phyloP scores from a whole-genome alignment of 306 rosid genomes.

The Arachis stenosperma region DNA sequence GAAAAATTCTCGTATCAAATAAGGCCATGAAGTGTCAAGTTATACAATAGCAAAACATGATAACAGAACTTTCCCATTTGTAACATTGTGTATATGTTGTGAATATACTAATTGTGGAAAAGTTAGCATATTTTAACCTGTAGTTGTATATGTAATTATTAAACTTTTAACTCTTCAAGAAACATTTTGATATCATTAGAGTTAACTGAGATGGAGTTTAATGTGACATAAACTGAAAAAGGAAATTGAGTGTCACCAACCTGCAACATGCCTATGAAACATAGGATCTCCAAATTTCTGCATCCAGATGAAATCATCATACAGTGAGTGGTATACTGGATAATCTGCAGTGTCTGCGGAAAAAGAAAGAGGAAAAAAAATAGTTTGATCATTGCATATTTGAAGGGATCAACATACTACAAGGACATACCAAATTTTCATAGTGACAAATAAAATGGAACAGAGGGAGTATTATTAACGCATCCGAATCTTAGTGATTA shows the following conservation, averaged over 20 bases:
- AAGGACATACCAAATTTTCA: too few relatives aligned
- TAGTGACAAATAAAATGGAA: too few relatives aligned
- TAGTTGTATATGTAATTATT: not conserved
- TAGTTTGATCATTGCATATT: not conserved
- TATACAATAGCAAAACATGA: not conserved
- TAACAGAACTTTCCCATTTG: not conserved
- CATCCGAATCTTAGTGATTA: constrained; percentile 19
- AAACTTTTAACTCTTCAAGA: not conserved
- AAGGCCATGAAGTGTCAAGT: not conserved
- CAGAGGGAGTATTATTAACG: not conserved
- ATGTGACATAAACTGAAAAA: constrained; percentile 2
- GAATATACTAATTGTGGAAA: constrained; percentile 13
- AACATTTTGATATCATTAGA: not conserved
- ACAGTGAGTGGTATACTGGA: constrained; percentile 74
- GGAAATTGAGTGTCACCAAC: constrained; percentile 39
- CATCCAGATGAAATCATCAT: constrained; percentile 81
- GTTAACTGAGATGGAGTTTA: not conserved
- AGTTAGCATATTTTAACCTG: not conserved
- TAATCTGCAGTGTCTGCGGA: constrained; percentile 46
- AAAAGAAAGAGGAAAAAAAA: not conserved
- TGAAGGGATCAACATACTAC: too few relatives aligned
- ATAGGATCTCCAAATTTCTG: constrained; percentile 73
- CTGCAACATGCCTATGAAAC: constrained; percentile 84
- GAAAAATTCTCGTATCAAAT: too few relatives aligned
- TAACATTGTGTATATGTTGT: not conserved